Evolutionary conservation across 495 filamentous ascomycete genomes (phyloP), one percentile per base, ranked within the genome.

Genomic region (Pseudevernia furfuracea): DNA sequence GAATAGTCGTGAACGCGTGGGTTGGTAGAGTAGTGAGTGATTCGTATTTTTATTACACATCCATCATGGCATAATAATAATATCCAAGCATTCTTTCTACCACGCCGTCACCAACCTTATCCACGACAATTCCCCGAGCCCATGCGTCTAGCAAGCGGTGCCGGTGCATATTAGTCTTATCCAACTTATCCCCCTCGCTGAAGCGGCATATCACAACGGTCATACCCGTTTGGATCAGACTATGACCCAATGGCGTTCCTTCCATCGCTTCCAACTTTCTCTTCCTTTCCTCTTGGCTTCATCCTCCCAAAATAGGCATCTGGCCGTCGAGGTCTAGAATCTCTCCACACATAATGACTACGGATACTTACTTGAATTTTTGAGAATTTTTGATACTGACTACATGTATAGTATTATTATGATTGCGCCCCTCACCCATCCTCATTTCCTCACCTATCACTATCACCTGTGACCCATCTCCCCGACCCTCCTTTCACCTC

Each of bases 121-220:
- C 49, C 49, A 53, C 49, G 49, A 53, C 12, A 53, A 53, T 32
- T 53, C 15, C 28, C 49, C 49, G 49, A 53, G 49, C 49, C 4
- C 15, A 53, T 53, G 28, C 49, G 28, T 32, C 49, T 53, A 53
- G 25, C 49, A 53, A 53, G 12, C 46, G 11, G 25, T 30, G 7
- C 49, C 49, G 49, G 49, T 53, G 28, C 49, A 25, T 53, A 2
- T 53, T 15, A 3, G n/a, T n/a, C n/a, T n/a, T n/a, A n/a, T n/a
- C n/a, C 28, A 2, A 36, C 34, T 36, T 36, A 8, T 36, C 34
- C 25, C 49, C 25, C 0, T 32, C 49, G 7, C 19, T 53, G 25
- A 53, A 53, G 49, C 49, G 25, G 49, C 49, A 25, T 53, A 28
- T 53, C 49, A 53, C 28, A 53, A 53, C 49, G 49, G 49, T 53